A percentile compares a stretch with the other conserved stretches of the same genome.
Conservation (phyloP, 345 rosid species). For the Reutealis trisperma region DNA sequence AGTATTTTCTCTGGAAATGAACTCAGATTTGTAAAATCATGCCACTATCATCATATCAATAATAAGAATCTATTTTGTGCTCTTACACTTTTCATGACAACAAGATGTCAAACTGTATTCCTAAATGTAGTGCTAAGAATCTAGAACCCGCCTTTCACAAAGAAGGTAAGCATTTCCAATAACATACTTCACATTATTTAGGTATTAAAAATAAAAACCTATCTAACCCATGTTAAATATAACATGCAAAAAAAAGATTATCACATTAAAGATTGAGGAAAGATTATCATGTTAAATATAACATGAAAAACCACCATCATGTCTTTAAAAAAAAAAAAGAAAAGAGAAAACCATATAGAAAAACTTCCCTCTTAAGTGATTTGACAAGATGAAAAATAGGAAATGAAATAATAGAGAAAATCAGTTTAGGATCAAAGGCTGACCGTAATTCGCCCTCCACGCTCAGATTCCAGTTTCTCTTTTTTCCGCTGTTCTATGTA, state of each 20-base stretch:
- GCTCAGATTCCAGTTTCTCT: slow-evolving; percentile 59
- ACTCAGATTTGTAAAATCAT: not conserved
- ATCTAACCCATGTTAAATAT: not conserved
- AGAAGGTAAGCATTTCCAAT: not conserved
- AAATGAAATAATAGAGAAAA: not conserved
- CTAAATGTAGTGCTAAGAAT: not conserved
- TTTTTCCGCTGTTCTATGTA: slow-evolving; percentile 63
- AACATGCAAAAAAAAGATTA: not conserved
- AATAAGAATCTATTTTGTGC: not conserved
- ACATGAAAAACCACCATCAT: not conserved
- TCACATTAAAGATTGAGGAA: not conserved
- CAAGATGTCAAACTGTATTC: not conserved
- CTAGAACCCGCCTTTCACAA: not conserved
- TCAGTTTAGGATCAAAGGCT: slow-evolving; percentile 21
- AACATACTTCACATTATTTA: not conserved
- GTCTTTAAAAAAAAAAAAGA: not conserved
- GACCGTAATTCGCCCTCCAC: slow-evolving; percentile 72
- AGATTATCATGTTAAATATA: not conserved
- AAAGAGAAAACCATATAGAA: not conserved
- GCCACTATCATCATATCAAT: not conserved
- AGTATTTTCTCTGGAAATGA: not conserved
- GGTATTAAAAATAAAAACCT: not conserved
- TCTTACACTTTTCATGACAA: not conserved
- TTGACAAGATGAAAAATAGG: not conserved
- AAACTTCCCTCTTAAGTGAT: not conserved